Evolutionary conservation across 129 eudicot species (phyloP).

Genomic region (Centrapalus pauciflorus): DNA sequence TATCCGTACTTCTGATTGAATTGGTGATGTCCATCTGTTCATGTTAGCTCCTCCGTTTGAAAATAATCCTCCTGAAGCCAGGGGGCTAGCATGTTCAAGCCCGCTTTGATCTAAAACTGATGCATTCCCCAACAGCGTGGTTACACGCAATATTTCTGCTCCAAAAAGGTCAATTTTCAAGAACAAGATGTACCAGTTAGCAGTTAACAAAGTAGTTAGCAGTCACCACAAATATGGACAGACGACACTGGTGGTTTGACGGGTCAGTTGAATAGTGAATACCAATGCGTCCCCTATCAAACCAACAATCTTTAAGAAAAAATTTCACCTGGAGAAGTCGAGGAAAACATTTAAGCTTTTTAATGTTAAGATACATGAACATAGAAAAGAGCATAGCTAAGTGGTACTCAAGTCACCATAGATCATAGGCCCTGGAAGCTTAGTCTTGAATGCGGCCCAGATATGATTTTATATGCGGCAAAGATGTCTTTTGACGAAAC

Average conservation of each 20-base stretch:
- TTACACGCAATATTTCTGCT: conserved; percentile 99
- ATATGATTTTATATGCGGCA: background rate
- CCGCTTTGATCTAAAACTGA: conserved; percentile 99
- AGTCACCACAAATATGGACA: conserved; percentile 70
- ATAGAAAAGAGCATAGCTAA: no score
- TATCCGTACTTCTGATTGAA: conserved; percentile 99
- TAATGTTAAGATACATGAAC: conserved; percentile 22
- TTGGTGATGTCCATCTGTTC: conserved; percentile 97
- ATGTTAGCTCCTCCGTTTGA: conserved; percentile 92
- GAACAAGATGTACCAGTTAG: conserved; percentile 99
- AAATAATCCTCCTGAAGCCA: conserved; percentile 96
- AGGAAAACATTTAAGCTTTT: conserved; percentile 15
- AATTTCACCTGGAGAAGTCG: conserved; percentile 17
- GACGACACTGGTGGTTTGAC: conserved; percentile 42
- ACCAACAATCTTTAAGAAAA: conserved; percentile 23
- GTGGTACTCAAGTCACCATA: no score
- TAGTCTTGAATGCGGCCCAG: no score
- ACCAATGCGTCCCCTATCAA: conserved; percentile 30
- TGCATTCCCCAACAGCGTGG: conserved; percentile 99
- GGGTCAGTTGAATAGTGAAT: conserved; percentile 51
- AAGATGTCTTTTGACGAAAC: no score
- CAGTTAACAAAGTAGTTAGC: conserved; percentile 68
- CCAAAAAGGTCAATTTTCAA: conserved; percentile 97
- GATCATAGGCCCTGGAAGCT: no score
- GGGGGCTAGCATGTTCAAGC: conserved; percentile 99